Percentiles rank a stretch among this genome's conserved stretches.
These are phyloP conservation scores for Penicillium sp. DNA, from an alignment of 2,329 filamentous ascomycete genomes.

Conservation along the genomic window DNA sequence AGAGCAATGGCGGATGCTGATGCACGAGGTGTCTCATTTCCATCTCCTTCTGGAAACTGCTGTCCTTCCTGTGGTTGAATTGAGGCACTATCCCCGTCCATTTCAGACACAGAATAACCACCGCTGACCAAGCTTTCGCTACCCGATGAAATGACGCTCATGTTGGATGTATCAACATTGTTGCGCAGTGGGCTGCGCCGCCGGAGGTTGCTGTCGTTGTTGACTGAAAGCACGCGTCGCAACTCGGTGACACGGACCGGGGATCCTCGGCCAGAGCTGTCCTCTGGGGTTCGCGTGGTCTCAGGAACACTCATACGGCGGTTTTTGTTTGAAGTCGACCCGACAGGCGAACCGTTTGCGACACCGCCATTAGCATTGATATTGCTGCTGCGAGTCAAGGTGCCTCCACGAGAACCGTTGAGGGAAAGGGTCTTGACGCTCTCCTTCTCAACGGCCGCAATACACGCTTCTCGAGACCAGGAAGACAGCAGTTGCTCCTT, in stretches of 20 bases:
- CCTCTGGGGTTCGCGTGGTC: constrained; percentile 32
- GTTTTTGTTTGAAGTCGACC: constrained; percentile 28
- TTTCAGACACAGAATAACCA: constrained; percentile 38
- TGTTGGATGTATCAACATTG: constrained; percentile 33
- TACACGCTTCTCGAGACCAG: constrained; percentile 74
- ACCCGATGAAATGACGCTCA: constrained; percentile 40
- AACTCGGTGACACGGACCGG: constrained; percentile 50
- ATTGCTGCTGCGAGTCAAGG: constrained; percentile 36
- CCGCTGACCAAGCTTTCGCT: constrained; percentile 48
- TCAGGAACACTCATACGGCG: constrained; percentile 41
- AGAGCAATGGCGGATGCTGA: constrained; percentile 21
- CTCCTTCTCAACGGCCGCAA: constrained; percentile 64
- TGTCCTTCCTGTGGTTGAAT: constrained; percentile 26
- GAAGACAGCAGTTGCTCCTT: constrained; percentile 73
- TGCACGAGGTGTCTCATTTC: constrained; percentile 35
- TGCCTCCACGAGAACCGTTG: constrained; percentile 69
- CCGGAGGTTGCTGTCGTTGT: constrained; percentile 34
- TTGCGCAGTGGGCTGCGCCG: constrained; percentile 45
- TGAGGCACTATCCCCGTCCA: constrained; percentile 28
- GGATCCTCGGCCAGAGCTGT: constrained; percentile 43
- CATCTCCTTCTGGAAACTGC: constrained; percentile 24
- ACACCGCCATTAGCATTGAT: constrained; percentile 32
- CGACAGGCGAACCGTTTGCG: constrained; percentile 33
- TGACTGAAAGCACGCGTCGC: constrained; percentile 47
- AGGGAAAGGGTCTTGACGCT: constrained; percentile 70